phyloP scores from a whole-genome alignment of 768 basidiomycete species.

The Sutorius australiensis region DNA sequence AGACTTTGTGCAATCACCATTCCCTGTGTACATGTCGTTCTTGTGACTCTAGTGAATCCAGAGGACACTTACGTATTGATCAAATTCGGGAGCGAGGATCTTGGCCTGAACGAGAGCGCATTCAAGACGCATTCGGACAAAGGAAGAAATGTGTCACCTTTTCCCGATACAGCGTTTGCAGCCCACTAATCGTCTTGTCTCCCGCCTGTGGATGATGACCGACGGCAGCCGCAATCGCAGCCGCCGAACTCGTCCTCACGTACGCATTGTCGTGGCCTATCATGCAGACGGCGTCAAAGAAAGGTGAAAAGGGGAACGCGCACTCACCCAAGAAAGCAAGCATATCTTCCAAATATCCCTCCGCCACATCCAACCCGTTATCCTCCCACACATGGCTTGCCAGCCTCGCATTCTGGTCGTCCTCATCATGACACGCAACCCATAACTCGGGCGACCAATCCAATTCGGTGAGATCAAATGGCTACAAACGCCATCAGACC shows the following conservation, averaged over 20 bases:
- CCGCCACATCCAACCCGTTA: constrained; percentile 86
- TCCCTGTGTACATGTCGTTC: constrained; percentile 47
- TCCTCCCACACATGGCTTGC: constrained; percentile 90
- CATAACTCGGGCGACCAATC: constrained; percentile 91
- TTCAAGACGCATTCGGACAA: background rate
- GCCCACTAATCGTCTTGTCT: constrained; percentile 41
- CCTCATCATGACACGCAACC: constrained; percentile 84
- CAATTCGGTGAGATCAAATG: constrained; percentile 89
- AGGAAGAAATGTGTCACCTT: constrained; percentile 45
- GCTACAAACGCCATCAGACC: constrained; percentile 40
- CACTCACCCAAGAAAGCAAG: constrained; percentile 62
- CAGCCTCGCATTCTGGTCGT: constrained; percentile 82
- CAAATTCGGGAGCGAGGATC: constrained; percentile 86
- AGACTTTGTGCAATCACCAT: constrained; percentile 88
- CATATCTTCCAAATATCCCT: constrained; percentile 52
- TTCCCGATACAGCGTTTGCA: constrained; percentile 77
- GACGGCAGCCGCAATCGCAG: constrained; percentile 73
- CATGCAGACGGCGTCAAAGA: background rate
- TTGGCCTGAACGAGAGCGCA: constrained; percentile 53
- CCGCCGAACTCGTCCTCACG: constrained; percentile 69
- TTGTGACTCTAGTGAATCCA: background rate
- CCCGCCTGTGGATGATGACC: constrained; percentile 64
- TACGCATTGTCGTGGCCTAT: constrained; percentile 77
- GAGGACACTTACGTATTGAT: constrained; percentile 70
- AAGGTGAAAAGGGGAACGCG: background rate